These are phyloP conservation scores for Eimeria sp. DNA, from an alignment of 169 alveolate genomes.

Conservation along the genomic window DNA sequence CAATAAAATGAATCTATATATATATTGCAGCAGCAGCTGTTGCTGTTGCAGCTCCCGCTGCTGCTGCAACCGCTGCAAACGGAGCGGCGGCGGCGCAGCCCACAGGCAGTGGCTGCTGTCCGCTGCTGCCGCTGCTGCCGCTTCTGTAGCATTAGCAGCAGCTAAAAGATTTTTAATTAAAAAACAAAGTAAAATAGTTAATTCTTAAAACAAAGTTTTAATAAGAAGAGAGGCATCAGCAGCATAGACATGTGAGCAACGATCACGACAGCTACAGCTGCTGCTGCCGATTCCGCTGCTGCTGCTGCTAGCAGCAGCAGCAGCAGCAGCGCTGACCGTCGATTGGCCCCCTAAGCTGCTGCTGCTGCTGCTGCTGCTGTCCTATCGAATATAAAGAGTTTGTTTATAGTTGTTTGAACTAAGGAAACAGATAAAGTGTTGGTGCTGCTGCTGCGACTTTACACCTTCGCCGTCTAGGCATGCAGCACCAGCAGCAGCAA, in stretches of 20 bases:
- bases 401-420: background rate
- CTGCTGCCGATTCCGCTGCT: constrained; percentile 54
- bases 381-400: background rate
- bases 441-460: constrained; percentile 12
- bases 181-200: background rate
- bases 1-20: too few relatives aligned
- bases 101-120: background rate
- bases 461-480: constrained; percentile 18
- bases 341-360: background rate
- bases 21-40: background rate
- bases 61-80: background rate
- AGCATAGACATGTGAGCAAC: constrained; percentile 9
- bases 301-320: background rate
- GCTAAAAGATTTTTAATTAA: background rate
- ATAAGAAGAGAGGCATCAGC: background rate
- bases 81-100: constrained; percentile 1
- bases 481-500: constrained; percentile 3
- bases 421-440: background rate
- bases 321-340: constrained; percentile 20
- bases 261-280: background rate
- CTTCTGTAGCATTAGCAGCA: background rate
- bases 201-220: background rate
- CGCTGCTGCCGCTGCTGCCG: background rate
- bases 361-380: constrained; percentile 18
- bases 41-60: too few relatives aligned